Base-by-base conservation (phyloP, 2,329 filamentous ascomycete genomes). In the Exophiala lecanii-corni region DNA sequence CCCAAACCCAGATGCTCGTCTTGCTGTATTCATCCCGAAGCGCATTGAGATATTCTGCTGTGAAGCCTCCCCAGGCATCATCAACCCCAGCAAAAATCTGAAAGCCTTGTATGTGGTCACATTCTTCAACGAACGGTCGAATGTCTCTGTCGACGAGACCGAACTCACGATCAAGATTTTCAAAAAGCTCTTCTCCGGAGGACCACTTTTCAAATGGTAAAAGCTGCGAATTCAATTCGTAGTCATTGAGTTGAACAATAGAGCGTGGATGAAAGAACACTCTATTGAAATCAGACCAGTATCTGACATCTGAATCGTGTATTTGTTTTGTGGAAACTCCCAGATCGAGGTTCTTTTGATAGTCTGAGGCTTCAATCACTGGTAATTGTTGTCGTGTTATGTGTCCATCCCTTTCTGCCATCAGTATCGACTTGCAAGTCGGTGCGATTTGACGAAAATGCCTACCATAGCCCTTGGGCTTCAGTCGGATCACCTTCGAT, bases 271-370 rank as follows among this genome's bases (percentile, higher is more conserved):
- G 89, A 61, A 86, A 96, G 65, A 81, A 98, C n/a, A 92, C 78
- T 18, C 88, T 80, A 55, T 87, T 94, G 65, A 89, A 97, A 64
- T 98, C 92, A 21, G 89, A 94, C 91, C 92, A 98, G 68, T 92
- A 97, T 41, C 88, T 79, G n/a, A 97, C 85, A 9, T 78, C 76
- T 5, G 81, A 76, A 1, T 80, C 73, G 1, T 75, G 83, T 15
- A 95, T 73, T 39, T 72, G 68, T 0, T 84, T 77, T 4, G 82
- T 73, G 2, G 76, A 63, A 4, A 76, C 61, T 16, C 88, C 89
- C 20, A 79, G 67, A 55, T 96, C 86, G 2, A 97, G 78, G 51
- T 81, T 84, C 57, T 79, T 75, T 59, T 94, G 88, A 62, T 95
- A 97, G 35, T 79, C 71, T 59, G 79, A 88, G 46, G 77, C 78